Conservation (phyloP, 2,329 filamentous ascomycete species). For the Colletotrichum destructivum region DNA sequence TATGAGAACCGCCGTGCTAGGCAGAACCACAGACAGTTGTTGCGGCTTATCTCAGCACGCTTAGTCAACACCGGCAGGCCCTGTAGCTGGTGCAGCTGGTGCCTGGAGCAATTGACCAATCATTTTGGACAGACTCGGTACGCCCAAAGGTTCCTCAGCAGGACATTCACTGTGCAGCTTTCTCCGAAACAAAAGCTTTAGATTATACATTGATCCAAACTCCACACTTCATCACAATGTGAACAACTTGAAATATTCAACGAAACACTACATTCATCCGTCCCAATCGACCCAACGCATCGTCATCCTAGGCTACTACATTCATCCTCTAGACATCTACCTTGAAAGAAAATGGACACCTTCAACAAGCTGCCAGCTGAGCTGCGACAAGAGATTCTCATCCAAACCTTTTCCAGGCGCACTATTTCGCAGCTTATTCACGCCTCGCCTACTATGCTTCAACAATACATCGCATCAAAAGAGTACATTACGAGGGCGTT, state of each 20-base stretch:
- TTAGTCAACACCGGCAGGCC: constrained; percentile 2
- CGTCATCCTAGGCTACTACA: too few relatives aligned
- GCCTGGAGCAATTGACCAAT: constrained; percentile 30
- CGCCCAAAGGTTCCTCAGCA: neutral
- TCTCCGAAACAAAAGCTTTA: too few relatives aligned
- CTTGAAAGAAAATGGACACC: neutral
- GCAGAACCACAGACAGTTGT: neutral
- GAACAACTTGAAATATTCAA: too few relatives aligned
- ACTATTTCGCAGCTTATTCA: neutral
- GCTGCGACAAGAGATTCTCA: neutral
- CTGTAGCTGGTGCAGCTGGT: constrained; percentile 7
- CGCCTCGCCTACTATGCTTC: neutral
- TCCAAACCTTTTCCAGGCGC: neutral
- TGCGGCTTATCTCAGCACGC: constrained; percentile 8
- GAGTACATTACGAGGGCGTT: neutral
- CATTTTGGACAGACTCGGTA: neutral
- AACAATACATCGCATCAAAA: neutral
- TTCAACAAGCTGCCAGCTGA: neutral
- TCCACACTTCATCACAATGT: too few relatives aligned
- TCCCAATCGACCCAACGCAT: too few relatives aligned
- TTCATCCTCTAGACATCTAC: too few relatives aligned
- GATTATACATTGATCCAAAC: too few relatives aligned
- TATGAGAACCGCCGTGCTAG: too few relatives aligned
- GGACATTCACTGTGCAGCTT: too few relatives aligned
- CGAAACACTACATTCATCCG: too few relatives aligned